Base-by-base conservation (phyloP, 495 filamentous ascomycete species). In the Hamigera avellanea region DNA sequence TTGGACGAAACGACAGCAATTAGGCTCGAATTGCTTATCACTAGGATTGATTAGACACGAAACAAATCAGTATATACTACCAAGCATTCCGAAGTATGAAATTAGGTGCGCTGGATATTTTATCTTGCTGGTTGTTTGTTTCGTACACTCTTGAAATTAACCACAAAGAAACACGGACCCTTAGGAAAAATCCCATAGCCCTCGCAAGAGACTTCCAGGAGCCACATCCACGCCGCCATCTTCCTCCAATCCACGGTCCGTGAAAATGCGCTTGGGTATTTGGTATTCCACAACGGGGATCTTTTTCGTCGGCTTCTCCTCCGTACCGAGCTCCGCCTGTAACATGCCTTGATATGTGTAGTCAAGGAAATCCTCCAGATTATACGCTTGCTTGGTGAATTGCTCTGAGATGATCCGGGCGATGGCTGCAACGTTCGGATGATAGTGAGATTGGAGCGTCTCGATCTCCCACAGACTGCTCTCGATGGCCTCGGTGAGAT, bases 401-500 rank as follows among this genome's bases (percentile, higher is more conserved):
- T 95, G 91, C 66, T 99, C 86, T 16, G 83, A 83, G 39, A 99
- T 78, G 39, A 99, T 93, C 58, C 83, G 87, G 17, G 86, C 83
- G 40, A 96, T 79, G 3, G 88, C 87, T 2, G 89, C 87, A 25
- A 99, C 87, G 52, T 95, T 96, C 25, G 93, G 93, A 54, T 99
- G 93, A 61, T 91, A 96, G 61, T 99, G 93, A 2, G 76, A 77
- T 59, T 91, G 85, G 32, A 95, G 64, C 36, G 80, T 81, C 38
- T 88, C 80, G 25, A 96, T 72, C 58, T 99, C 93, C 93, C 93
- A 99, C 9, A 96, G 58, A 58, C 81, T 84, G 56, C 86, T 94
- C 37, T 95, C 87, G 34, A 96, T 80, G 8, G 93, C 93, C 35
- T 67, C 47, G 4, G 91, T 95, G 59, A 78, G 69, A 69, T 82